Evolutionary conservation across 116 monocot genomes (phyloP).

Genomic region (Iris pallida): DNA sequence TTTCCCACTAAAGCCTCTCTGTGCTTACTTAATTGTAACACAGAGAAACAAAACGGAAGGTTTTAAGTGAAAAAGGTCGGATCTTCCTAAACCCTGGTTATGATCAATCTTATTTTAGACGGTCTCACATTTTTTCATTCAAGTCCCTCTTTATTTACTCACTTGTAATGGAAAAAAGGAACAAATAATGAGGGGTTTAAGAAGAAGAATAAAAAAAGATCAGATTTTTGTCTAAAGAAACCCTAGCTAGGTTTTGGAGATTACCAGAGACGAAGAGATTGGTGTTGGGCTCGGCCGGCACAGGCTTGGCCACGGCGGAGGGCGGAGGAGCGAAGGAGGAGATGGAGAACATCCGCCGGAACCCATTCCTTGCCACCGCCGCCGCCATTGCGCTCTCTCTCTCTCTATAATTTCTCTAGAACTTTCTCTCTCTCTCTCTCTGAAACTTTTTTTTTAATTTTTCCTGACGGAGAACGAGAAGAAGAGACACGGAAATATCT

Average conservation of each 20-base stretch:
- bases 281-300: constrained; percentile 17
- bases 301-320: constrained; percentile 5
- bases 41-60: no score
- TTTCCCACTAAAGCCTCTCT: no score
- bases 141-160: not conserved
- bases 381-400: constrained; percentile 9
- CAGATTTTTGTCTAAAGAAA: not conserved
- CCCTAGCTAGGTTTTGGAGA: not conserved
- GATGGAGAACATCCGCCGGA: constrained; percentile 20
- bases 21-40: no score
- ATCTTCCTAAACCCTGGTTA: not conserved
- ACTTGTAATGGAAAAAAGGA: not conserved
- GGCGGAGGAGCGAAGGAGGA: constrained; percentile 18
- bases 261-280: constrained; percentile 29
- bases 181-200: not conserved
- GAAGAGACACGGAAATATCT: no score
- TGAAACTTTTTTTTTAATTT: no score
- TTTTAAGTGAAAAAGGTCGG: no score
- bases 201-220: not conserved
- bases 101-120: no score
- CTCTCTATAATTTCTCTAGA: constrained; percentile 2
- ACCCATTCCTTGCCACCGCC: constrained; percentile 9
- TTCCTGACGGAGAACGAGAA: no score
- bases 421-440: no score
- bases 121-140: not conserved